phyloP scores from a whole-genome alignment of 495 filamentous ascomycete species.

The Aspergillus ellipticus region DNA sequence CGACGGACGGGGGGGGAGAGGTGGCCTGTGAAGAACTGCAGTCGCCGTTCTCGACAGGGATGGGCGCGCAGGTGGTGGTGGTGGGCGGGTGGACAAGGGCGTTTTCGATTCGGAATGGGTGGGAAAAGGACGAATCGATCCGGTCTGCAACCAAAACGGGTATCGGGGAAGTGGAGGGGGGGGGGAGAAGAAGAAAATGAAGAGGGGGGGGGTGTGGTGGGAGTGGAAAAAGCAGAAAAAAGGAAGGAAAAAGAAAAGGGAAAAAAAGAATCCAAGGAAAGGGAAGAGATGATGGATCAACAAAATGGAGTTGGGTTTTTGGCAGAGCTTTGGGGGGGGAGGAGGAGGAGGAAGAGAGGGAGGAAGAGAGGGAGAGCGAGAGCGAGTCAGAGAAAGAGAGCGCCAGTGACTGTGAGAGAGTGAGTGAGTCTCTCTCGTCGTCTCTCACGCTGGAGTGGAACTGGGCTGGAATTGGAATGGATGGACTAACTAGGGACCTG shows the following conservation, averaged over 20 bases:
- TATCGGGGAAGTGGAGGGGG: constrained; percentile 18
- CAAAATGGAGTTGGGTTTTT: constrained; percentile 4
- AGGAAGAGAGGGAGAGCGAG: constrained; percentile 5
- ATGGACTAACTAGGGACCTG: background rate
- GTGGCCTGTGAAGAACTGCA: constrained; percentile 12
- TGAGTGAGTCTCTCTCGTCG: no score
- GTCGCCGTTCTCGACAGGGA: constrained; percentile 39
- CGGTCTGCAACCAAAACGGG: constrained; percentile 16
- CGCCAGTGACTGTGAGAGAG: no score
- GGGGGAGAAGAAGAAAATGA: constrained; percentile 9
- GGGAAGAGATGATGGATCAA: constrained; percentile 4
- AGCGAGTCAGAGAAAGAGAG: background rate
- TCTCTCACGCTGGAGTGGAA: no score
- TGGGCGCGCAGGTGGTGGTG: constrained; percentile 25
- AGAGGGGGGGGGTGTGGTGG: background rate
- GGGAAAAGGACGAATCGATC: constrained; percentile 20
- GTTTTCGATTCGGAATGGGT: constrained; percentile 20
- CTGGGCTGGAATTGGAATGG: background rate
- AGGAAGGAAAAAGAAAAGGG: constrained; percentile 15
- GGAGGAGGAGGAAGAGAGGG: constrained; percentile 4
- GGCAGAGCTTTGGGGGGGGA: background rate
- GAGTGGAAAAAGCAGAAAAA: constrained; percentile 19
- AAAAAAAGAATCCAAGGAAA: constrained; percentile 1
- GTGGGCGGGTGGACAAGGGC: constrained; percentile 25
- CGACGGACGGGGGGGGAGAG: constrained; percentile 11